Conservation (phyloP, 441 rosid species). For the Manihot esculenta region DNA sequence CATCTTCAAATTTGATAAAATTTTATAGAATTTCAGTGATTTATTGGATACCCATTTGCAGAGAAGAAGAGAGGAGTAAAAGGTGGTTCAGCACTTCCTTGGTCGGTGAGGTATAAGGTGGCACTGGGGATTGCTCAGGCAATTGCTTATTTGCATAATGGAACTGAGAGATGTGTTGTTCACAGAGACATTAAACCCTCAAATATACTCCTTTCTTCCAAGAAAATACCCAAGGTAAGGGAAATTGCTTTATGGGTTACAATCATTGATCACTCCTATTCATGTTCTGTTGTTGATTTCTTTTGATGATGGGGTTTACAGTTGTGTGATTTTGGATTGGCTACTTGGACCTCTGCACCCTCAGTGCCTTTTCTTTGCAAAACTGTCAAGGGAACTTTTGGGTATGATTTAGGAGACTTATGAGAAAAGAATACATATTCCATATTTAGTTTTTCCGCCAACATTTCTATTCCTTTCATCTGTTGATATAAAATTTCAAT, state of each 20-base stretch:
- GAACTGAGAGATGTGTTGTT: slow-evolving; percentile 94
- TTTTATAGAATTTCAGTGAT: slow-evolving; percentile 17
- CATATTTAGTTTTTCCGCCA: slow-evolving; percentile 7
- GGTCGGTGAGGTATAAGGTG: slow-evolving; percentile 86
- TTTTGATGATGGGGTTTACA: slow-evolving; percentile 33
- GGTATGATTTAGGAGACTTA: slow-evolving; percentile 43
- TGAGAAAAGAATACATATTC: neutral
- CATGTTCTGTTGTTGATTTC: neutral
- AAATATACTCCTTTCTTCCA: slow-evolving; percentile 93
- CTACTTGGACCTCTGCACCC: slow-evolving; percentile 98
- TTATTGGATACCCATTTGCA: slow-evolving; percentile 32
- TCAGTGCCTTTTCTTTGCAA: slow-evolving; percentile 95
- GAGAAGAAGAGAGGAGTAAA: slow-evolving; percentile 71
- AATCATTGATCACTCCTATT: neutral
- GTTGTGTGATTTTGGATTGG: slow-evolving; percentile 98
- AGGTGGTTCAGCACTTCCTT: slow-evolving; percentile 52
- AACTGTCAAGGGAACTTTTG: slow-evolving; percentile 98
- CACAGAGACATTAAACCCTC: slow-evolving; percentile 98
- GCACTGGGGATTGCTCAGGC: slow-evolving; percentile 88
- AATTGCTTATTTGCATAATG: slow-evolving; percentile 77
- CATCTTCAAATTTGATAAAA: slow-evolving; percentile 2
- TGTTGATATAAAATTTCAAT: slow-evolving; percentile 16
- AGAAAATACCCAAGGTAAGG: slow-evolving; percentile 76
- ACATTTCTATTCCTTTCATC: slow-evolving; percentile 1
- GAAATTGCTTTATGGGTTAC: neutral